Evolutionary conservation across 352 stramenopile genomes (phyloP).

Genomic region (Proteromonas lacertae): DNA sequence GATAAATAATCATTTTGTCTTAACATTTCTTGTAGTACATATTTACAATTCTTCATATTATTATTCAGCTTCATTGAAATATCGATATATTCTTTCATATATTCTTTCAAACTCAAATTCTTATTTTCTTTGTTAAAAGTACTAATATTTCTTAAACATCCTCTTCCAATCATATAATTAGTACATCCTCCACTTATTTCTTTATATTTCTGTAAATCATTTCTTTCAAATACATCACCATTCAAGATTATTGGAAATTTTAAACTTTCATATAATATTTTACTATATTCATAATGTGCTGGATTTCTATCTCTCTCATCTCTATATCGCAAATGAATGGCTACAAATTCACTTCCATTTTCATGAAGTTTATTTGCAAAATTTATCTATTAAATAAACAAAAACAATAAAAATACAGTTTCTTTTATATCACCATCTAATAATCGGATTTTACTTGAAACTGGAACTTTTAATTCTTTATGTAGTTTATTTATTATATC

Average conservation of each 20-base stretch:
- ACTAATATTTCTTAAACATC: too few species aligned
- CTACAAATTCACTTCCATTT: background rate
- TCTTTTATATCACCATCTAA: background rate
- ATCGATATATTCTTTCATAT: too few species aligned
- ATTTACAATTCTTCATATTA: too few species aligned
- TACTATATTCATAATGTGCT: background rate
- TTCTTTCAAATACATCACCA: background rate
- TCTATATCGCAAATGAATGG: background rate
- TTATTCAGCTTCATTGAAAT: too few species aligned
- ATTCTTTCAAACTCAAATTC: too few species aligned
- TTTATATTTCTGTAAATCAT: too few species aligned
- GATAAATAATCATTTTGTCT: too few species aligned
- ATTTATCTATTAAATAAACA: background rate
- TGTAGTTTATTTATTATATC: conserved; percentile 15
- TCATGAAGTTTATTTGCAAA: background rate
- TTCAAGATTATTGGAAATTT: background rate
- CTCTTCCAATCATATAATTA: too few species aligned
- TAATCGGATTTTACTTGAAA: background rate
- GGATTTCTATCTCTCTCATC: background rate
- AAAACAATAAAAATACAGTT: background rate
- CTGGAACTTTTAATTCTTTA: background rate
- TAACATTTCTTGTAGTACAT: too few species aligned
- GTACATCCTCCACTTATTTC: too few species aligned
- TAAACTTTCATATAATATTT: background rate
- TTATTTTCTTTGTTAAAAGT: too few species aligned